phyloP scores from a whole-genome alignment of 176 grass and related monocot species.

The Juncus inflexus region DNA sequence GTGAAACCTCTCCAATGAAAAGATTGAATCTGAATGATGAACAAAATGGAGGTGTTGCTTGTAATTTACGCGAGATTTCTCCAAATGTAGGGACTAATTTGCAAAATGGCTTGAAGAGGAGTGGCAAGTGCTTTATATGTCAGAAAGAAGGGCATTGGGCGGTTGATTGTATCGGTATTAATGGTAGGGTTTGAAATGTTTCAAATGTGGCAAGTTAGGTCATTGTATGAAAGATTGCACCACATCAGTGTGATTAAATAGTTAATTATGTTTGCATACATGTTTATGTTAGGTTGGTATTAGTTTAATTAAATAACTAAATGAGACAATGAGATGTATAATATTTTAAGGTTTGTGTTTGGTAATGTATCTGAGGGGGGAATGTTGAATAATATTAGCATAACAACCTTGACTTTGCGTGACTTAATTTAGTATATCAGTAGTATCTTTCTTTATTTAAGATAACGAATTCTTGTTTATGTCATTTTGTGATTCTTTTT shows the following conservation, averaged over 20 bases:
- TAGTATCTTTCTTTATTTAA: no score
- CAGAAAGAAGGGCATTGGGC: conserved; percentile 16
- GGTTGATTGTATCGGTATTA: background rate
- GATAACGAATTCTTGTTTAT: no score
- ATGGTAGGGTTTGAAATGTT: conserved; percentile 2
- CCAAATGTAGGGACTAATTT: background rate
- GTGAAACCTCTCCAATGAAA: conserved; percentile 27
- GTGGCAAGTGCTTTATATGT: conserved; percentile 20
- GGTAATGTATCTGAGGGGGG: background rate
- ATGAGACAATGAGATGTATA: background rate
- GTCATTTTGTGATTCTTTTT: no score
- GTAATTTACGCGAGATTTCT: background rate
- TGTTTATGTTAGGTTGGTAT: background rate
- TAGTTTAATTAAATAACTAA: background rate
- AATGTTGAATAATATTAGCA: no score
- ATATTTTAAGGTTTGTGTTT: background rate
- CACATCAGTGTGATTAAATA: background rate
- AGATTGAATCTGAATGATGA: conserved; percentile 10
- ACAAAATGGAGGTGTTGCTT: background rate
- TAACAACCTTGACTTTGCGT: no score
- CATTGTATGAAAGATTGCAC: conserved; percentile 24
- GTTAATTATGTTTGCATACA: background rate
- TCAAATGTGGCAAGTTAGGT: conserved; percentile 10
- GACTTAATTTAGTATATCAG: no score
- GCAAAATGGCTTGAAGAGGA: conserved; percentile 8